Conservation (phyloP, 148 eudicot species). For the Agrostemma githago region DNA sequence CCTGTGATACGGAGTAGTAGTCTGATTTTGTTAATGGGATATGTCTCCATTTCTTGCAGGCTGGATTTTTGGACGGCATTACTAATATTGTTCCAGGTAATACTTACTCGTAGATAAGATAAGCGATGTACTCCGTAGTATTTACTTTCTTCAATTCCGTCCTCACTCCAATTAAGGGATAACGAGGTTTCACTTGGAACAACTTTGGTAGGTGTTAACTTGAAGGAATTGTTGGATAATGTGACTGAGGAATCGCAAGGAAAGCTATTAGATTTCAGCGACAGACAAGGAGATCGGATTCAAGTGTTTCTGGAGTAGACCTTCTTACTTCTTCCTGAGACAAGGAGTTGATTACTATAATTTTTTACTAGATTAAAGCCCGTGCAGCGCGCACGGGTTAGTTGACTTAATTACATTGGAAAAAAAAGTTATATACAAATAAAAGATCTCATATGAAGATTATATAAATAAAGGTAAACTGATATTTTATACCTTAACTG, state of each 20-base stretch:
- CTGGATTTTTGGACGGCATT: constrained; percentile 91
- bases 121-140: background rate
- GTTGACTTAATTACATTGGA: too few relatives aligned
- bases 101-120: background rate
- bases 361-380: too few relatives aligned
- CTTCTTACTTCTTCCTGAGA: background rate
- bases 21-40: background rate
- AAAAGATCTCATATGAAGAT: too few relatives aligned
- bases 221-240: constrained; percentile 67
- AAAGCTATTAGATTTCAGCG: constrained; percentile 71
- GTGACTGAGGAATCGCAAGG: constrained; percentile 66
- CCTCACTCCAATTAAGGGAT: background rate
- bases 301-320: constrained; percentile 75
- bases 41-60: constrained; percentile 36
- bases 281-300: constrained; percentile 75
- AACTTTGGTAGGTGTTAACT: constrained; percentile 84
- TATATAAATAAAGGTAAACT: too few relatives aligned
- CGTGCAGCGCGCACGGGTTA: too few relatives aligned
- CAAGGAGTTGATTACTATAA: too few relatives aligned
- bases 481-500: too few relatives aligned
- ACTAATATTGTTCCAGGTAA: constrained; percentile 98
- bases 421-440: too few relatives aligned
- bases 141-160: background rate
- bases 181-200: constrained; percentile 1
- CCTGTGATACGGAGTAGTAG: background rate